Conservation (phyloP, 1,284 basidiomycete species). For the Hortiboletus rubellus region DNA sequence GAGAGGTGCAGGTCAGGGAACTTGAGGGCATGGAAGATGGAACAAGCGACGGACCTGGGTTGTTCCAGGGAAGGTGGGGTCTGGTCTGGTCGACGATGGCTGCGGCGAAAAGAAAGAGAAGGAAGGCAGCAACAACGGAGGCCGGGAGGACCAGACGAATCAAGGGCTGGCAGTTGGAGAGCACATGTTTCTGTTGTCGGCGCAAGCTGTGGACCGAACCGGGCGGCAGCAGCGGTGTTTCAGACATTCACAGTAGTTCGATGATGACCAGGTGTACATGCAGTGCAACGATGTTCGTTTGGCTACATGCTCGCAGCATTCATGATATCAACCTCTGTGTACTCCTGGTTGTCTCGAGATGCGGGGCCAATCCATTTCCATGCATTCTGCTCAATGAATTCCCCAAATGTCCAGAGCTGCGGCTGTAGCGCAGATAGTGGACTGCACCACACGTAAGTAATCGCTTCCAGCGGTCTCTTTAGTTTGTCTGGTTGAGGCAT, state of each 20-base stretch:
- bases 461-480: conserved; percentile 42
- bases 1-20: conserved; percentile 1
- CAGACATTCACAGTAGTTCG: conserved; percentile 6
- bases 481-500: conserved; percentile 42
- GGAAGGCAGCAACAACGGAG: conserved; percentile 40
- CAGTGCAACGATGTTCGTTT: too few species aligned
- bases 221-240: conserved; percentile 12
- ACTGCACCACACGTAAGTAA: conserved; percentile 71
- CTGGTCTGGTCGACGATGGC: conserved; percentile 24
- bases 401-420: conserved; percentile 73
- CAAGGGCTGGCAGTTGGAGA: not conserved
- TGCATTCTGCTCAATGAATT: conserved; percentile 67
- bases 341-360: conserved; percentile 38
- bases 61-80: conserved; percentile 11
- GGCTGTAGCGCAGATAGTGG: conserved; percentile 49
- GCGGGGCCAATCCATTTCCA: conserved; percentile 66
- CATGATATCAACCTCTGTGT: conserved; percentile 48
- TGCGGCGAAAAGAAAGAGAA: conserved; percentile 43
- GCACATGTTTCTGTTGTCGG: not conserved
- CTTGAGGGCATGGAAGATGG: not conserved
- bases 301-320: not conserved
- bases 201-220: not conserved
- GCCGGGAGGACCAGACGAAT: conserved; percentile 16
- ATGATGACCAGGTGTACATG: too few species aligned
- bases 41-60: conserved; percentile 22